Percentiles rank a stretch among this genome's conserved stretches.
These are phyloP conservation scores for Zygosaccharomyces sapae DNA, from an alignment of 1,139 yeast genomes.

Conservation along the genomic window DNA sequence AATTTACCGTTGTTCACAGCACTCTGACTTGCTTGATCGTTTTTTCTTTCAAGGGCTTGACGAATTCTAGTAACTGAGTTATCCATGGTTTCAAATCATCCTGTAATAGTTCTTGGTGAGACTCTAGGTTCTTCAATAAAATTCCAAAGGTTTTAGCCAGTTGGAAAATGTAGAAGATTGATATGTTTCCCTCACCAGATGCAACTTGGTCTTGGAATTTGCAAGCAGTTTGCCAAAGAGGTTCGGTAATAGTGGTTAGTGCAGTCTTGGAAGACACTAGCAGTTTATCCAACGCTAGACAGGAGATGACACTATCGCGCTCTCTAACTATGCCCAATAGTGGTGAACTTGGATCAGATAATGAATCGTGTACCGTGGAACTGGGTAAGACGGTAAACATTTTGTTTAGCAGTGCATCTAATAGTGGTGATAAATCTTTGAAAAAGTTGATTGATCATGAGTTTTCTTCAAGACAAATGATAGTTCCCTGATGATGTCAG, in stretches of 20 bases:
- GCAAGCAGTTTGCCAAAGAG: constrained; percentile 25
- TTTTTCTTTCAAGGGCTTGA: constrained; percentile 17
- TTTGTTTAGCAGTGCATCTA: constrained; percentile 29
- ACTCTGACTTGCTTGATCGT: constrained; percentile 27
- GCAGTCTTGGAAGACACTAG: constrained; percentile 16
- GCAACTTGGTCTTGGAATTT: constrained; percentile 19
- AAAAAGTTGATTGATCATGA: constrained; percentile 30
- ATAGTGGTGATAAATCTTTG: constrained; percentile 23
- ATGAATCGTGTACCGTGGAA: constrained; percentile 16
- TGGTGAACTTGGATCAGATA: constrained; percentile 12
- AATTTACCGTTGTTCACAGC: constrained; percentile 31
- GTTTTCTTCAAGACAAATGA: constrained; percentile 20
- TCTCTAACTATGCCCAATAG: constrained; percentile 14
- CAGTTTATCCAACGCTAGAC: constrained; percentile 30
- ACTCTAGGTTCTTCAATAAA: constrained; percentile 21
- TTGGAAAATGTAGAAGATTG: constrained; percentile 28
- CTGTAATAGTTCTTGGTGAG: background rate
- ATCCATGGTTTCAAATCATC: background rate
- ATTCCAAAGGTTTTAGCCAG: constrained; percentile 33
- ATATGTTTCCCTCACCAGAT: constrained; percentile 9
- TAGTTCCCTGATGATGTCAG: constrained; percentile 16
- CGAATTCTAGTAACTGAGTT: constrained; percentile 16
- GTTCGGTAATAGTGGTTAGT: constrained; percentile 7
- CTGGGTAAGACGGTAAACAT: constrained; percentile 29
- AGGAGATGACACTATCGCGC: constrained; percentile 25